Base-by-base conservation (phyloP, 1,139 yeast species). In the Suhomyces taliae region DNA sequence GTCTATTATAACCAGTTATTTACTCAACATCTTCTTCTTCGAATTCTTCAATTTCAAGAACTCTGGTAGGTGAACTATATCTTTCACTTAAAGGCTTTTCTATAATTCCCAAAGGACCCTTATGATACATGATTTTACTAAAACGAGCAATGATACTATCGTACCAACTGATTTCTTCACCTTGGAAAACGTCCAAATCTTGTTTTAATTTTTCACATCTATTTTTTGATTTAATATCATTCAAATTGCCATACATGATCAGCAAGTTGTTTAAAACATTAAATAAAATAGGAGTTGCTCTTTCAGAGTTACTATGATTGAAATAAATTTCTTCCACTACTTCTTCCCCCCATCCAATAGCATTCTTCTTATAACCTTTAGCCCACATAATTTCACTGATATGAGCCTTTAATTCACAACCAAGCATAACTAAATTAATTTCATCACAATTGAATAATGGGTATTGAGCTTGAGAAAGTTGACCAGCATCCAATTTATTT, bases 351-450 rank as follows among this genome's bases (percentile, higher is more conserved):
- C 89, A 83, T 14, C 81, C 72, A 34, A 84, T 69, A 0, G 90
- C 87, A 49, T 80, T 79, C 36, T 70, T 60, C 40, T 72, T 66
- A 43, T 70, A 66, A 1, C 83, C 83, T 49, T 78, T 71, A 7
- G 76, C 78, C 87, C 90, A 86, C 53, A 85, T 63, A 7, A 86
- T 66, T 62, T 86, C 91, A 48, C 87, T 75, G 15, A 86, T 68
- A 60, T 85, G 85, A 12, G 83, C 76, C 63, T 81, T 79, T 42
- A 80, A 59, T 41, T 71, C 76, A 40, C 70, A 70, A 19, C 62
- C 61, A 27, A 58, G 48, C 51, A 70, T 54, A 15, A 53, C 53
- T 8, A 74, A 44, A 48, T 72, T 72, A 15, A 60, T 61, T n/a
- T 53, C 53, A 37, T 62, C 64, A 53, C 75, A 69, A 53, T 74